These are phyloP conservation scores for Cephaloascus fragrans DNA, from an alignment of 805 yeast genomes.

Conservation along the genomic window DNA sequence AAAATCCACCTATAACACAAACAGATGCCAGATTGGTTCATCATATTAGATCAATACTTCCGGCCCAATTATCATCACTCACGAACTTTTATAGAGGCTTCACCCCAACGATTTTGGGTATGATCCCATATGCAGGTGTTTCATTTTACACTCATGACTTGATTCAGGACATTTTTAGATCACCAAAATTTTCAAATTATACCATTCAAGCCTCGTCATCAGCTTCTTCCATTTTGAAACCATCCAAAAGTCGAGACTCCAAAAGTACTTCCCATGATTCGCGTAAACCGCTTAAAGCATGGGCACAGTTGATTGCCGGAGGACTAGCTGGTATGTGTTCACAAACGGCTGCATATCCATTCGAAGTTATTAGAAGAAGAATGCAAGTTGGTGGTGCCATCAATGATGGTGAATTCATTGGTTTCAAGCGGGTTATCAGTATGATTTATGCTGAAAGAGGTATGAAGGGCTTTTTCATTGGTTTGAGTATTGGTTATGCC, in stretches of 20 bases:
- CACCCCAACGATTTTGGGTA: conserved; percentile 86
- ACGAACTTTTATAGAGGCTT: conserved; percentile 90
- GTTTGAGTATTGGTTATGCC: conserved; percentile 88
- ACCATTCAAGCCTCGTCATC: conserved; percentile 25
- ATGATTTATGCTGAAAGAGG: conserved; percentile 70
- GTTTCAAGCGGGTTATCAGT: conserved; percentile 44
- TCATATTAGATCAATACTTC: conserved; percentile 19
- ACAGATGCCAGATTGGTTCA: conserved; percentile 27
- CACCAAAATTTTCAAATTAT: conserved; percentile 41
- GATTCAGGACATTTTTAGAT: conserved; percentile 77
- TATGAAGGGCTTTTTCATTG: conserved; percentile 82
- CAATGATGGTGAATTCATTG: conserved; percentile 44
- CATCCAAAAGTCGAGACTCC: too few relatives aligned
- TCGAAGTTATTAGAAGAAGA: conserved; percentile 88
- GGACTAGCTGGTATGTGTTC: conserved; percentile 94
- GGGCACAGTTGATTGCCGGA: conserved; percentile 93
- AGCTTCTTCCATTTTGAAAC: conserved; percentile 17
- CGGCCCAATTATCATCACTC: conserved; percentile 22
- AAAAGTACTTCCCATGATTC: conserved; percentile 27
- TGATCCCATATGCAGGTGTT: conserved; percentile 97
- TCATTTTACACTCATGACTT: conserved; percentile 91
- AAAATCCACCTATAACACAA: conserved; percentile 14
- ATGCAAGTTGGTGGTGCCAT: conserved; percentile 90
- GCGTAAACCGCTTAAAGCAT: conserved; percentile 64
- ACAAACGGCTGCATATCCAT: conserved; percentile 94